Percentiles rank a stretch among this genome's conserved stretches.
Evolutionary conservation across 2,329 filamentous ascomycete species (phyloP).

Genomic region (Fusarium lateritium): DNA sequence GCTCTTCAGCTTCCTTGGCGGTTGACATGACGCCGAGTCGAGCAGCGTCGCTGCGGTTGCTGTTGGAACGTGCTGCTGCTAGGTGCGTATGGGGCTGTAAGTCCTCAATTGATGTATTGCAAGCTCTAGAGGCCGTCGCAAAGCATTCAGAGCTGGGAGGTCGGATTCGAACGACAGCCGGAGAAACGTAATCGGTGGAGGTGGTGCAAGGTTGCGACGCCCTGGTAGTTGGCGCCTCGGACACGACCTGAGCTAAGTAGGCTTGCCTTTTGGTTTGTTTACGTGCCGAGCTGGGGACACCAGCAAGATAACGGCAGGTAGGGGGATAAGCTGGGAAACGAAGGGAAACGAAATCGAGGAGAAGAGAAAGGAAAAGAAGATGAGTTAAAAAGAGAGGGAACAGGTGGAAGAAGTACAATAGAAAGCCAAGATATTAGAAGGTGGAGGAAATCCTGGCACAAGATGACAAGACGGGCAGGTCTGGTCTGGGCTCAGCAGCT

Average conservation of each 20-base stretch:
- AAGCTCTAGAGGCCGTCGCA: conserved; percentile 27
- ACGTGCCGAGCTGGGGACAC: conserved; percentile 22
- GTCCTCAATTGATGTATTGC: conserved; percentile 45
- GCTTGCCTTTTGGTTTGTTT: conserved; percentile 12
- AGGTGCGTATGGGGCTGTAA: conserved; percentile 13
- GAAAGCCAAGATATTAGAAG: conserved; percentile 28
- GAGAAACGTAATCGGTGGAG: conserved; percentile 16
- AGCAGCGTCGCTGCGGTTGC: conserved; percentile 35
- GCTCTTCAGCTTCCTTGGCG: conserved; percentile 66
- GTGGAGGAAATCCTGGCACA: conserved; percentile 44
- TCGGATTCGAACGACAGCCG: conserved; percentile 28
- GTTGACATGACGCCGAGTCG: conserved; percentile 52
- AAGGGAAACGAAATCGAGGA: conserved; percentile 28
- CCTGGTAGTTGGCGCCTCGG: conserved; percentile 22
- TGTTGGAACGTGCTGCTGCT: conserved; percentile 27
- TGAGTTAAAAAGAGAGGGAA: conserved; percentile 25
- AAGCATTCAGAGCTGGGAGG: conserved; percentile 39
- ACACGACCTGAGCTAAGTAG: conserved; percentile 21
- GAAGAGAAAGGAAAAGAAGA: conserved; percentile 39
- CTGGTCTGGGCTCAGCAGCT: conserved; percentile 11
- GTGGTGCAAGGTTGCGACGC: conserved; percentile 28
- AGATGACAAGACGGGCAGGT: conserved; percentile 26
- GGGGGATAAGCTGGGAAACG: conserved; percentile 13
- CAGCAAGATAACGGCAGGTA: conserved; percentile 32
- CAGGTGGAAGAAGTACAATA: background rate